Percentiles rank a stretch among this genome's conserved stretches.
Conservation (phyloP, 106 monocot species). For the Allium fistulosum region DNA sequence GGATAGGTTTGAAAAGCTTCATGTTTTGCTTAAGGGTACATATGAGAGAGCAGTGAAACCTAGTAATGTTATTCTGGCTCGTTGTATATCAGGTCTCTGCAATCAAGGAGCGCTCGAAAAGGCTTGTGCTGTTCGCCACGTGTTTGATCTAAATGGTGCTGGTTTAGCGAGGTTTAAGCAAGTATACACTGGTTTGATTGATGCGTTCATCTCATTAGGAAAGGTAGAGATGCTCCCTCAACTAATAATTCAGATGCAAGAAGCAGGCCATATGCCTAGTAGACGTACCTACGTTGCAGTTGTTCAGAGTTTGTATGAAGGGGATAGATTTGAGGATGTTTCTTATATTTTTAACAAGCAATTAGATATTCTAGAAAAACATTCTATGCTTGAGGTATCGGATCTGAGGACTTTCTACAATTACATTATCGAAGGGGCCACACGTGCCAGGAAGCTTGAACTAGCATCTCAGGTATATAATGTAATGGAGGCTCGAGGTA, state of each 20-base stretch:
- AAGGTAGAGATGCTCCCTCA: slow-evolving; percentile 47
- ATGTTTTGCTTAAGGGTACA: slow-evolving; percentile 57
- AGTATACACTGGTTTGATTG: slow-evolving; percentile 48
- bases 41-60: slow-evolving; percentile 30
- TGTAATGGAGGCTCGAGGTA: slow-evolving; percentile 43
- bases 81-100: slow-evolving; percentile 55
- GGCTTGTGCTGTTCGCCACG: slow-evolving; percentile 39
- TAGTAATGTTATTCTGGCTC: slow-evolving; percentile 17
- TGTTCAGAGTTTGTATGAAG: slow-evolving; percentile 57
- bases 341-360: slow-evolving; percentile 48
- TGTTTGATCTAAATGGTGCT: slow-evolving; percentile 11
- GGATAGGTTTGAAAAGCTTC: slow-evolving; percentile 55
- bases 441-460: slow-evolving; percentile 40
- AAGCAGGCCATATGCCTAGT: slow-evolving; percentile 42
- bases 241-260: slow-evolving; percentile 76
- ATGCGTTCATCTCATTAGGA: slow-evolving; percentile 36
- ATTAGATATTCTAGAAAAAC: slow-evolving; percentile 36
- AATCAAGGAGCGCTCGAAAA: slow-evolving; percentile 47
- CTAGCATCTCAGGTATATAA: slow-evolving; percentile 54
- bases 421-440: slow-evolving; percentile 70
- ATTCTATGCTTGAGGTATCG: slow-evolving; percentile 24
- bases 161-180: slow-evolving; percentile 20
- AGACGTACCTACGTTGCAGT: slow-evolving; percentile 41
- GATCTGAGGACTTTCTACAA: slow-evolving; percentile 45
- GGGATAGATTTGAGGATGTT: slow-evolving; percentile 35